Percentiles rank a stretch among this genome's conserved stretches.
Evolutionary conservation across 805 yeast genomes (phyloP).

Genomic region (Cyberlindnera saturnus): DNA sequence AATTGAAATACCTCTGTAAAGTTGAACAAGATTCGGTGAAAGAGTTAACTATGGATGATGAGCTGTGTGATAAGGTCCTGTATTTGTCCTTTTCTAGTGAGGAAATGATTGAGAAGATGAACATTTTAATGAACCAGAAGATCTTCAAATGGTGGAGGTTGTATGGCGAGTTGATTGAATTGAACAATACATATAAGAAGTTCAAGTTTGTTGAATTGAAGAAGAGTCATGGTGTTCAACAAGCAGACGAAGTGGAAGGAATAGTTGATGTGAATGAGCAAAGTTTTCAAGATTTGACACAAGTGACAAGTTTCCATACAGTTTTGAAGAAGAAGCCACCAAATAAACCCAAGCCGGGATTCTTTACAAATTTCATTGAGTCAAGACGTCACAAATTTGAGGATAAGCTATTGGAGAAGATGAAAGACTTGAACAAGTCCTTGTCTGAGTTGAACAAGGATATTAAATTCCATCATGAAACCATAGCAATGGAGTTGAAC

Average conservation of each 20-base stretch:
- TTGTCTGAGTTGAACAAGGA: constrained; percentile 39
- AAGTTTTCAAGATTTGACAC: constrained; percentile 18
- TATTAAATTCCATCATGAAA: constrained; percentile 52
- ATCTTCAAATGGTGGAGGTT: constrained; percentile 40
- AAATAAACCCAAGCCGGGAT: constrained; percentile 22
- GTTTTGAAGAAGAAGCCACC: constrained; percentile 1
- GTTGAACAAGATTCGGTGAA: constrained; percentile 9
- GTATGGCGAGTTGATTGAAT: constrained; percentile 34
- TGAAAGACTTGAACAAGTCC: constrained; percentile 35
- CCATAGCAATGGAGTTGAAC: constrained; percentile 56
- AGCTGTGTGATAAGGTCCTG: constrained; percentile 13
- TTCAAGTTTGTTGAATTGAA: constrained; percentile 18
- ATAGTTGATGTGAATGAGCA: constrained; percentile 23
- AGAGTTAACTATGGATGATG: constrained; percentile 19
- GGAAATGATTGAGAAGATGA: constrained; percentile 26
- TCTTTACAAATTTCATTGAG: constrained; percentile 38
- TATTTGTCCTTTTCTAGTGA: constrained; percentile 19
- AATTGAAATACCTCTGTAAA: constrained; percentile 15
- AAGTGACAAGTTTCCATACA: constrained; percentile 15
- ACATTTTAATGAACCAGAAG: constrained; percentile 27
- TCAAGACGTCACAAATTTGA: constrained; percentile 44
- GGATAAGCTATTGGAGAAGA: constrained; percentile 32
- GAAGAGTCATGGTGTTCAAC: constrained; percentile 2
- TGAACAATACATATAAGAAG: constrained; percentile 28
- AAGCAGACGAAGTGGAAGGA: constrained; percentile 13